phyloP scores from a whole-genome alignment of 1,284 basidiomycete genomes.

The Cerioporus squamosus region DNA sequence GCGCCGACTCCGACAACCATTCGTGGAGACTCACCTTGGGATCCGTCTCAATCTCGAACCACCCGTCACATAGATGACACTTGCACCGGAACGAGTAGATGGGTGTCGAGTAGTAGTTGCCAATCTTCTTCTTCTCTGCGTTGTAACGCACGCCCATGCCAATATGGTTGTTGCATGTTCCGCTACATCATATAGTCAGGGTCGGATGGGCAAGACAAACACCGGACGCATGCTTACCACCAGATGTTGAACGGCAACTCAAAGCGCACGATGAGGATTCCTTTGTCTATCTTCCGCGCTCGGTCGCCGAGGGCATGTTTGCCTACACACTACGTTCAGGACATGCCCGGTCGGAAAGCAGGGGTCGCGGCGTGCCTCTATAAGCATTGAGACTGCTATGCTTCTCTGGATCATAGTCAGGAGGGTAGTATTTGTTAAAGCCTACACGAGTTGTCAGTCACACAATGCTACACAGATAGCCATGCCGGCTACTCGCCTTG shows the following conservation, averaged over 20 bases:
- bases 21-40: slow-evolving; percentile 69
- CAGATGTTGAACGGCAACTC: slow-evolving; percentile 97
- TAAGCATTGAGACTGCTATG: slow-evolving; percentile 84
- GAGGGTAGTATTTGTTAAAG: slow-evolving; percentile 94
- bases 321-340: slow-evolving; percentile 49
- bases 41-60: slow-evolving; percentile 98
- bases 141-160: slow-evolving; percentile 99
- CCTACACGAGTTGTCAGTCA: slow-evolving; percentile 40
- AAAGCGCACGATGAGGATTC: slow-evolving; percentile 92
- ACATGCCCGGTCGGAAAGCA: background rate
- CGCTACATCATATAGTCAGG: slow-evolving; percentile 46
- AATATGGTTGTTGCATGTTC: slow-evolving; percentile 91
- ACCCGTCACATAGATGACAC: slow-evolving; percentile 90
- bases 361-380: slow-evolving; percentile 51
- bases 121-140: slow-evolving; percentile 96
- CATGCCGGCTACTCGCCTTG: slow-evolving; percentile 28
- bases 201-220: background rate
- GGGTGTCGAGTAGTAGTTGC: slow-evolving; percentile 93
- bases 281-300: slow-evolving; percentile 91
- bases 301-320: slow-evolving; percentile 94
- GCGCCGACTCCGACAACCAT: background rate
- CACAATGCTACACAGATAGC: background rate
- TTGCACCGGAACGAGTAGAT: slow-evolving; percentile 97
- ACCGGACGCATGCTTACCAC: slow-evolving; percentile 68
- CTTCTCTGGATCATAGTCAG: slow-evolving; percentile 86